A percentile compares a stretch with the other conserved stretches of the same genome.
These are phyloP conservation scores for Fusarium buharicum DNA, from an alignment of 2,329 filamentous ascomycete species.

Conservation along the genomic window DNA sequence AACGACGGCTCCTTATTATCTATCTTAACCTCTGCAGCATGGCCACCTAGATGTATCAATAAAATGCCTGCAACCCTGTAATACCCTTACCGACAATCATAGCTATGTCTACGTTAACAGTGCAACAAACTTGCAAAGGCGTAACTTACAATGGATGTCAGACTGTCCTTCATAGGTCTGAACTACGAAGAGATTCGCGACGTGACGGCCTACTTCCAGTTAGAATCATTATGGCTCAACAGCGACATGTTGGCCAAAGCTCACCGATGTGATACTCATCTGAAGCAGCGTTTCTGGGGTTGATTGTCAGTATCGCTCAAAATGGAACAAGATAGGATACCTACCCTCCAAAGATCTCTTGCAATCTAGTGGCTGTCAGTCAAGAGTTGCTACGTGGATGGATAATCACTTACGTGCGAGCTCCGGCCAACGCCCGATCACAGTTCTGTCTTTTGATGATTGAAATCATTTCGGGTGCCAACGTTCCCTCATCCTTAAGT, in stretches of 20 bases:
- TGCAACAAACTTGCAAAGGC: background rate
- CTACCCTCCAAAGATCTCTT: slow-evolving; percentile 92
- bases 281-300: slow-evolving; percentile 78
- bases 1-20: no score
- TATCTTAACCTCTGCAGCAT: no score
- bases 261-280: slow-evolving; percentile 92
- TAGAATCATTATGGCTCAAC: background rate
- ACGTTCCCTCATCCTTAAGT: slow-evolving; percentile 89
- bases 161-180: slow-evolving; percentile 98
- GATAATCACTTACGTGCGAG: slow-evolving; percentile 61
- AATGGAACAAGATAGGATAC: background rate
- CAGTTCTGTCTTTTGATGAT: slow-evolving; percentile 98
- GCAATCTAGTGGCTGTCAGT: slow-evolving; percentile 58
- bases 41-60: background rate
- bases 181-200: slow-evolving; percentile 94
- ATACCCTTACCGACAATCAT: slow-evolving; percentile 7
- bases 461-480: slow-evolving; percentile 91
- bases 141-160: slow-evolving; percentile 89
- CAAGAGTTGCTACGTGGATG: background rate
- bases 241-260: background rate
- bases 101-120: background rate
- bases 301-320: background rate
- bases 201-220: slow-evolving; percentile 68
- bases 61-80: background rate
- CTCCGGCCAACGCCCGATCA: slow-evolving; percentile 85